Evolutionary conservation across 1,284 basidiomycete species (phyloP).

Genomic region (Porodaedalea pini): DNA sequence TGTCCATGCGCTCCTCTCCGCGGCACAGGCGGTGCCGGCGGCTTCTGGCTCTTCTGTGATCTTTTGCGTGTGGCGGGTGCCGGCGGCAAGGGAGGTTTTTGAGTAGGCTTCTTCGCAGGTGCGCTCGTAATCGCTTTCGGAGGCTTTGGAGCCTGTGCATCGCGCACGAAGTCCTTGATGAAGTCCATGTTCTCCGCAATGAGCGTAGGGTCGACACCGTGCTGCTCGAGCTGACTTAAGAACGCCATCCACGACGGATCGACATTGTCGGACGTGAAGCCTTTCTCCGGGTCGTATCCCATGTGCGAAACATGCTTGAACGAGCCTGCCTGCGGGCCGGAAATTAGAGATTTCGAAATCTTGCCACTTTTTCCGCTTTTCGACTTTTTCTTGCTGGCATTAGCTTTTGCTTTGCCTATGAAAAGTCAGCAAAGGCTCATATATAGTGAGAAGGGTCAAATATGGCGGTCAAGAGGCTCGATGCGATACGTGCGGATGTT

Average conservation of each 20-base stretch:
- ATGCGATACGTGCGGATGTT: too few relatives aligned
- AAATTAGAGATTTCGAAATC: constrained; percentile 91
- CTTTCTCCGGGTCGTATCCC: constrained; percentile 86
- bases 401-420: constrained; percentile 35
- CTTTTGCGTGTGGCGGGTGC: constrained; percentile 36
- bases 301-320: constrained; percentile 95
- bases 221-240: constrained; percentile 65
- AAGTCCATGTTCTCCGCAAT: constrained; percentile 83
- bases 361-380: constrained; percentile 55
- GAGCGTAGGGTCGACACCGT: constrained; percentile 63
- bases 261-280: constrained; percentile 85
- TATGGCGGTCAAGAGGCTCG: too few relatives aligned
- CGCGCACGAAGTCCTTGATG: constrained; percentile 80
- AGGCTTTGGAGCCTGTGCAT: constrained; percentile 41
- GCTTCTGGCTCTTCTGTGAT: constrained; percentile 33
- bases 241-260: constrained; percentile 89
- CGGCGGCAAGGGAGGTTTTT: constrained; percentile 54
- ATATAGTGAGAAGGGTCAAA: constrained; percentile 6
- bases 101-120: constrained; percentile 38
- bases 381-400: constrained; percentile 57
- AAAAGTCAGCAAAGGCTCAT: constrained; percentile 25
- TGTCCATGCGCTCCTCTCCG: constrained; percentile 34
- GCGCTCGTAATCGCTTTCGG: constrained; percentile 34
- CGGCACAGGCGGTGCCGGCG: constrained; percentile 33
- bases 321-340: constrained; percentile 71